Conservation (phyloP, 345 rosid genomes). For the Reutealis trisperma region DNA sequence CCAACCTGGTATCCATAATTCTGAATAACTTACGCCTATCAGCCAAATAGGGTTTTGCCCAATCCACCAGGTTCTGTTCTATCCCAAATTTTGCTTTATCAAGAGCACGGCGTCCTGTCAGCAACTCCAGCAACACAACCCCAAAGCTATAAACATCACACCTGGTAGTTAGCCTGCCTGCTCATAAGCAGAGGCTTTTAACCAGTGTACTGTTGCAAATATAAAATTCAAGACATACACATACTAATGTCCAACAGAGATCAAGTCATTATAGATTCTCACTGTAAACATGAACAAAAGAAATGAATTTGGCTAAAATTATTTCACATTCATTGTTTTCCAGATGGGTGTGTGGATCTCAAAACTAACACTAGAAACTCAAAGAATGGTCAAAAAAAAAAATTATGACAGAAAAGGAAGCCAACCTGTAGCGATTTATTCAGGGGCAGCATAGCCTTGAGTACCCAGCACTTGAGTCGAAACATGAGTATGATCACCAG, state of each 20-base stretch:
- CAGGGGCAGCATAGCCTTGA: slow-evolving; percentile 38
- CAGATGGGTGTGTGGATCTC: neutral
- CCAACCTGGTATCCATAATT: slow-evolving; percentile 21
- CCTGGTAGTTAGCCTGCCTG: slow-evolving; percentile 17
- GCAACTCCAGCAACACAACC: slow-evolving; percentile 25
- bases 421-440: slow-evolving; percentile 52
- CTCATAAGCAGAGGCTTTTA: neutral
- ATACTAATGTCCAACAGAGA: neutral
- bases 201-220: neutral
- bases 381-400: neutral
- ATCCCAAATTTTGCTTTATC: slow-evolving; percentile 17
- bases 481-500: slow-evolving; percentile 52
- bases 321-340: neutral
- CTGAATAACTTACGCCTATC: slow-evolving; percentile 19
- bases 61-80: slow-evolving; percentile 21
- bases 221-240: no score
- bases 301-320: no score
- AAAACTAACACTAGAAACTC: neutral
- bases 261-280: neutral
- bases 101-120: slow-evolving; percentile 20
- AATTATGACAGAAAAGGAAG: no score
- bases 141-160: slow-evolving; percentile 28
- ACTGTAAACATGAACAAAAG: no score
- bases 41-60: slow-evolving; percentile 19
- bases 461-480: slow-evolving; percentile 63